Percentiles rank a stretch among this genome's conserved stretches.
These are phyloP conservation scores for Aspergillus arachidicola DNA, from an alignment of 2,329 filamentous ascomycete species.

Conservation along the genomic window DNA sequence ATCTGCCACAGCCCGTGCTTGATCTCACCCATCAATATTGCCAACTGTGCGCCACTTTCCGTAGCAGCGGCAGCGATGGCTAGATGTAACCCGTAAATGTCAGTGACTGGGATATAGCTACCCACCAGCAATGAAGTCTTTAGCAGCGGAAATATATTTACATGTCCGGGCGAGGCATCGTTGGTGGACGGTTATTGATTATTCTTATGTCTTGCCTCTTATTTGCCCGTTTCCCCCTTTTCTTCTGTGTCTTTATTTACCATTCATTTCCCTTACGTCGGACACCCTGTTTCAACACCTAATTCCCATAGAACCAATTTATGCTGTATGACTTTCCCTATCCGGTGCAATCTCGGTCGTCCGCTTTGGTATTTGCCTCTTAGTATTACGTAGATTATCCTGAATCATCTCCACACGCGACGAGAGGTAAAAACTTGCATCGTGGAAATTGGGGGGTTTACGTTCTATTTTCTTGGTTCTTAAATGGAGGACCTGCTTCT, in stretches of 20 bases:
- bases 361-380: background rate
- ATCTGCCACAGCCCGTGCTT: constrained; percentile 86
- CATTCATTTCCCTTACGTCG: background rate
- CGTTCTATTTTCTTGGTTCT: background rate
- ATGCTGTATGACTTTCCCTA: background rate
- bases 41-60: constrained; percentile 88
- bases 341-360: background rate
- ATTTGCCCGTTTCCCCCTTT: constrained; percentile 13
- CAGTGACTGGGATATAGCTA: background rate
- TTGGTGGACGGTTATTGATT: background rate
- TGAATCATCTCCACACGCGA: background rate
- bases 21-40: constrained; percentile 97
- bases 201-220: background rate
- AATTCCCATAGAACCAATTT: constrained; percentile 5
- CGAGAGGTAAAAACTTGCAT: background rate
- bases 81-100: constrained; percentile 42
- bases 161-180: background rate
- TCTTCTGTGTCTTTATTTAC: constrained; percentile 12
- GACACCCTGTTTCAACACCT: background rate
- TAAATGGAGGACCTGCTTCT: background rate
- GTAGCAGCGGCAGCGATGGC: constrained; percentile 88
- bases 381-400: background rate
- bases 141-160: constrained; percentile 4
- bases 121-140: background rate
- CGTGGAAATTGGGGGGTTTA: background rate